A percentile compares a stretch with the other conserved stretches of the same genome.
phyloP scores from a whole-genome alignment of 2,329 filamentous ascomycete genomes.

The Penicillium sp. region DNA sequence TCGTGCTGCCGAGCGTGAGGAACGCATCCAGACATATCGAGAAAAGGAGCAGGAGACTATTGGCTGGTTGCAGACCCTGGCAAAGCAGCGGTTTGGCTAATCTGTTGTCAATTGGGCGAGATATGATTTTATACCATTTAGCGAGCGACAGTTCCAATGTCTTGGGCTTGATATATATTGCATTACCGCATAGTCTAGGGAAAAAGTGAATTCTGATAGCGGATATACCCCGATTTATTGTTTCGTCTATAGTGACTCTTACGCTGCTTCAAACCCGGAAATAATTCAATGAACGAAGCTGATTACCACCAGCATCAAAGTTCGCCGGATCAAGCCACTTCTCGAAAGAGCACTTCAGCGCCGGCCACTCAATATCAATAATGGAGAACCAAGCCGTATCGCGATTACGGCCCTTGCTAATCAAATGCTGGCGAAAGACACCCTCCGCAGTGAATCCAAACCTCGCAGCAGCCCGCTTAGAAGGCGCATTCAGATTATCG shows the following conservation, averaged over 20 bases:
- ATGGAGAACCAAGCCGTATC: no score
- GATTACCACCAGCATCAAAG: conserved; percentile 14
- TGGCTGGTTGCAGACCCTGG: conserved; percentile 72
- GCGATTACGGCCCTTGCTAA: no score
- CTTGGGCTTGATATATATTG: neutral
- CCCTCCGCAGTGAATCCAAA: no score
- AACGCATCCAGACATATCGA: conserved; percentile 63
- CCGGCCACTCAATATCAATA: conserved; percentile 8
- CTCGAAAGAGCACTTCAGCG: conserved; percentile 10
- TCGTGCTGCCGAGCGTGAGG: conserved; percentile 72
- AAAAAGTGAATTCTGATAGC: neutral
- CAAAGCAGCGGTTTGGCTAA: conserved; percentile 68
- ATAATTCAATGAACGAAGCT: conserved; percentile 6
- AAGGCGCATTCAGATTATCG: no score
- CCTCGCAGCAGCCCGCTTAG: no score
- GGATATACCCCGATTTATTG: neutral
- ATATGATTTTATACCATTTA: neutral
- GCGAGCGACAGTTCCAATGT: neutral
- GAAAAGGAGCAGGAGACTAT: conserved; percentile 81
- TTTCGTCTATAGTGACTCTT: neutral
- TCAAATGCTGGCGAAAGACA: no score
- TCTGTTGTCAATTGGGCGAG: neutral
- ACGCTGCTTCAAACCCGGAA: conserved; percentile 1
- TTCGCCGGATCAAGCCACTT: conserved; percentile 16
- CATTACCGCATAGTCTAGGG: neutral